Evolutionary conservation across 2,329 filamentous ascomycete species (phyloP), one percentile per base, ranked within the genome.

Genomic region (Fusarium bactridioides): DNA sequence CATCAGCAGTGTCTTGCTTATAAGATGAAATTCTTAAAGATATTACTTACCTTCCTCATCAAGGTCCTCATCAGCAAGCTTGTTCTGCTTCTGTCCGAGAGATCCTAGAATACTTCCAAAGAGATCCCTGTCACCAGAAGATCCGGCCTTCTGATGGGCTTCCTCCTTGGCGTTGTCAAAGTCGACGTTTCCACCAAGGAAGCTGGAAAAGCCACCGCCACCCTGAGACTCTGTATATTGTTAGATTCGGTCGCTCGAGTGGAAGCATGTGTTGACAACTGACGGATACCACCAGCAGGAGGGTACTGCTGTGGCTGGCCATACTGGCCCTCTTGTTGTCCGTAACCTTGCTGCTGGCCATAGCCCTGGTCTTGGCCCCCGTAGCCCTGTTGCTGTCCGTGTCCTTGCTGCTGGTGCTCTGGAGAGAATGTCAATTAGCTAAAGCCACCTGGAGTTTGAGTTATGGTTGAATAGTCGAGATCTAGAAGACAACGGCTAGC

Each of bases 31-130:
- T 7, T 13, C 29, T 7, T 9, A 18, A 29, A 18, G 25, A 21
- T 21, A 31, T 35, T 6, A 27, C 82, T 43, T 64, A 86, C 87
- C 84, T 25, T 87, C 81, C 76, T 90, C 87, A 37, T 84, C 82
- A 47, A 84, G 75, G 58, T 89, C 85, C 63, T 87, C 83, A 40
- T 84, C 76, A n/a, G 82, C 82, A 29, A 89, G 77, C 63, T 82
- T 79, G 64, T 80, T 75, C 83, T 88, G 87, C 78, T 86, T 87
- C 80, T 87, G 81, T 23, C 82, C 80, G 51, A 90, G 80, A 45
- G 82, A 77, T 59, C 83, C 81, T 37, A 89, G 79, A 64, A 89
- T 80, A 74, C 69, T 80, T 64, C 84, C 83, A 77, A 89, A 90
- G 64, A 89, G 78, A 76, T 83, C 82, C 75, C 78, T 78, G 76